Conservation (phyloP, 306 rosid genomes). For the Argentina anserina region DNA sequence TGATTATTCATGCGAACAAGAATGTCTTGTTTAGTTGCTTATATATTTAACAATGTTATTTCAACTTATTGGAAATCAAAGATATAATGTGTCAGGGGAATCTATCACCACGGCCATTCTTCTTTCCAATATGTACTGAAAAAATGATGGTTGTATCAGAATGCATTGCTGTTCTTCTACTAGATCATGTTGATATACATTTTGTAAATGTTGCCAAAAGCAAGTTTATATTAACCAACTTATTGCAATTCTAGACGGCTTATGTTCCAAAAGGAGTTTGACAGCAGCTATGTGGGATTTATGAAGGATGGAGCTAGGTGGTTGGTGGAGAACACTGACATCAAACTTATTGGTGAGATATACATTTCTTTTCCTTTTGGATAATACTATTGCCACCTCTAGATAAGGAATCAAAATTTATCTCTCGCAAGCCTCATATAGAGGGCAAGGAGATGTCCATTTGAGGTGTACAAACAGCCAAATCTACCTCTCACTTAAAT, state of each 20-base stretch:
- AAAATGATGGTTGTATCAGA: not conserved
- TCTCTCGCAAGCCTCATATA: not conserved
- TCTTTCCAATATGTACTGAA: not conserved
- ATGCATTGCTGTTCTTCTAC: not conserved
- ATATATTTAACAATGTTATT: not conserved
- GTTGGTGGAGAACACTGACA: constrained; percentile 88
- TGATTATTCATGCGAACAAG: not conserved
- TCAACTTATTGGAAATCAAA: too few relatives aligned
- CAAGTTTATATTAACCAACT: not conserved
- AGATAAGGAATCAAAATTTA: not conserved
- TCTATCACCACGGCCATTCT: not conserved
- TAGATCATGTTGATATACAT: not conserved
- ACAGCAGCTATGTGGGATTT: constrained; percentile 72
- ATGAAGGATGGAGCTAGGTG: constrained; percentile 79
- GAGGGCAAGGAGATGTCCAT: not conserved
- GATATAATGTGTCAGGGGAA: too few relatives aligned
- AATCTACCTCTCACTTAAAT: not conserved
- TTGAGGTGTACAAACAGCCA: not conserved
- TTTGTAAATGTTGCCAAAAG: not conserved
- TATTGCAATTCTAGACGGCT: constrained; percentile 27
- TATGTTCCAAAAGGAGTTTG: constrained; percentile 73
- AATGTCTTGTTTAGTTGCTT: not conserved
- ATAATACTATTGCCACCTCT: too few relatives aligned
- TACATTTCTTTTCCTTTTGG: too few relatives aligned
- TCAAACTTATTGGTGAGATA: constrained; percentile 75